Evolutionary conservation across 768 basidiomycete genomes (phyloP).

Genomic region (Sarcodon sp.): DNA sequence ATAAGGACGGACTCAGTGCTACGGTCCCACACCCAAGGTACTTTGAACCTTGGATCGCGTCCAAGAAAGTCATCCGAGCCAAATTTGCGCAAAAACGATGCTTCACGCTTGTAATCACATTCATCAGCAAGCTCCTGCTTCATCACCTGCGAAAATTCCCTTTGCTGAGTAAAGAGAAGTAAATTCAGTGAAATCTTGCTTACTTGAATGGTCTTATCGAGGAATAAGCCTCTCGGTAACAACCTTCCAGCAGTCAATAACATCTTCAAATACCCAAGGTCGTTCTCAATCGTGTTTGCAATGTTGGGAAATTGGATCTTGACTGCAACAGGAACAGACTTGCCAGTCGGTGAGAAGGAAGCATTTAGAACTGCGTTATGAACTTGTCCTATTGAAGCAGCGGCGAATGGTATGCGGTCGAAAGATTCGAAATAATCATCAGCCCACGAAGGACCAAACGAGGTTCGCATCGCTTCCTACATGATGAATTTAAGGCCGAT

Average conservation of each 20-base stretch:
- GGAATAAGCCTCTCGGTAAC: constrained; percentile 79
- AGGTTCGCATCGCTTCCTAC: constrained; percentile 60
- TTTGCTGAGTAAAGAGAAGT: not conserved
- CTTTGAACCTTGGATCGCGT: constrained; percentile 54
- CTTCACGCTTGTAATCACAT: constrained; percentile 84
- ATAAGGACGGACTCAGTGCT: constrained; percentile 78
- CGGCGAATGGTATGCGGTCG: constrained; percentile 81
- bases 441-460: constrained; percentile 69
- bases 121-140: constrained; percentile 84
- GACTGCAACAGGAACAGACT: constrained; percentile 50
- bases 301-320: constrained; percentile 97
- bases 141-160: constrained; percentile 48
- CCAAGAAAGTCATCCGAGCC: constrained; percentile 35
- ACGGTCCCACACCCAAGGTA: constrained; percentile 79
- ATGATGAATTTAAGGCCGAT: not conserved
- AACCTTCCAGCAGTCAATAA: constrained; percentile 70
- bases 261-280: constrained; percentile 75
- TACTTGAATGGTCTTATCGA: constrained; percentile 78
- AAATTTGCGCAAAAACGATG: constrained; percentile 54
- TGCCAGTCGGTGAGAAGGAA: constrained; percentile 37
- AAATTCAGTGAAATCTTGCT: constrained; percentile 1
- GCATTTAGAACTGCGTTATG: constrained; percentile 60
- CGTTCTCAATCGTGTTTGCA: constrained; percentile 72
- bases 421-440: constrained; percentile 54
- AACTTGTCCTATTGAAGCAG: constrained; percentile 96